Conservation (phyloP, 208 protist genomes). For the Sergeia podlipaevii region DNA sequence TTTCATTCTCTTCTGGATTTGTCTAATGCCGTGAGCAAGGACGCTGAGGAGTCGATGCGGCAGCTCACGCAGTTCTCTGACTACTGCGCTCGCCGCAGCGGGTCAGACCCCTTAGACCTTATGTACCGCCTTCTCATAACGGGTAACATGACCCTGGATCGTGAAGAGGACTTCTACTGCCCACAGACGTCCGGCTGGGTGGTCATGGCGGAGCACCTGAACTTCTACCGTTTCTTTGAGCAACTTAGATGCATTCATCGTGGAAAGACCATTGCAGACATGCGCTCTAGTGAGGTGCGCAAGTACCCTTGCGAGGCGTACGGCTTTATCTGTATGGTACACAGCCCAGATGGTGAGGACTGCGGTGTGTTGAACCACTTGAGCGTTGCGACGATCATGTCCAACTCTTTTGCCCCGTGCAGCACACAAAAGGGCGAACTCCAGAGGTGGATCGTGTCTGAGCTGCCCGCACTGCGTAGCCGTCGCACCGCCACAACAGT, state of each 20-base stretch:
- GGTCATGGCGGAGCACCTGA: constrained; percentile 99
- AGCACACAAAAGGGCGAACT: constrained; percentile 24
- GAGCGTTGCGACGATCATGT: constrained; percentile 80
- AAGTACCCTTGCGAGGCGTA: constrained; percentile 99
- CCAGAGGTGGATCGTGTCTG: constrained; percentile 29
- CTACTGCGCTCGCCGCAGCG: constrained; percentile 32
- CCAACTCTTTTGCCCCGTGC: constrained; percentile 26
- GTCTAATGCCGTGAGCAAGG: constrained; percentile 10
- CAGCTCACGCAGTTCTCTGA: constrained; percentile 63
- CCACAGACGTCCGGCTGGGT: constrained; percentile 94
- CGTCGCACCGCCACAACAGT: constrained; percentile 10
- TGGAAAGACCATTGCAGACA: constrained; percentile 98
- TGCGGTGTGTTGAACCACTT: constrained; percentile 99
- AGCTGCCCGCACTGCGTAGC: constrained; percentile 47
- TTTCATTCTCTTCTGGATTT: constrained; percentile 49
- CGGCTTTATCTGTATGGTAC: constrained; percentile 99
- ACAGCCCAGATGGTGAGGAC: constrained; percentile 99
- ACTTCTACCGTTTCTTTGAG: constrained; percentile 98
- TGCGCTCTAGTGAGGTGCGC: constrained; percentile 97
- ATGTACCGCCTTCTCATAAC: constrained; percentile 72
- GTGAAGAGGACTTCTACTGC: constrained; percentile 84
- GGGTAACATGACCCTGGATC: constrained; percentile 83
- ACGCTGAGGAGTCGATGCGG: constrained; percentile 28
- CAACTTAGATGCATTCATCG: constrained; percentile 99
- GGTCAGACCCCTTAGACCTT: constrained; percentile 41